Evolutionary conservation across 495 filamentous ascomycete species (phyloP).

Genomic region (Delitschia confertaspora): DNA sequence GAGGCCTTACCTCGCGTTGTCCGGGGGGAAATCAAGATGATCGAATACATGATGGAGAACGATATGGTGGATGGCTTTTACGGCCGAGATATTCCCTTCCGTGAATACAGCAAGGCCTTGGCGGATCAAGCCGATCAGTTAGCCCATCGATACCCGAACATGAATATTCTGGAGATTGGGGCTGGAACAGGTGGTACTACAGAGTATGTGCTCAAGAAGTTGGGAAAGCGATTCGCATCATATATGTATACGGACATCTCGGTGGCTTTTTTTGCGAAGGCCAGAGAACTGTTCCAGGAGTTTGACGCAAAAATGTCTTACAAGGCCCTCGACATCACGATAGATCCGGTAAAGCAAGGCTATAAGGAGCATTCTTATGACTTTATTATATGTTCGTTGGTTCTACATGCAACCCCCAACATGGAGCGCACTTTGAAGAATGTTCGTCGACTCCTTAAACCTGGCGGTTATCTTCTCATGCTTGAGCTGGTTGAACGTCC

Average conservation of each 20-base stretch:
- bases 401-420: slow-evolving; percentile 7
- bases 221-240: not conserved
- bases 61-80: slow-evolving; percentile 1
- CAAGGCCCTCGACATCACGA: slow-evolving; percentile 4
- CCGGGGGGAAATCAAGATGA: not conserved
- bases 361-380: slow-evolving; percentile 9
- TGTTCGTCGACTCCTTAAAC: slow-evolving; percentile 2
- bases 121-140: not conserved
- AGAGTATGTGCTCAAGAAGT: not conserved
- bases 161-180: slow-evolving; percentile 15
- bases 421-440: not conserved
- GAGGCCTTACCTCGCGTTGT: not conserved
- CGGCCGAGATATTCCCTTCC: not conserved
- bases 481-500: slow-evolving; percentile 8
- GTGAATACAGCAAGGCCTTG: not conserved
- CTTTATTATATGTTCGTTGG: slow-evolving; percentile 12
- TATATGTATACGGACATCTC: slow-evolving; percentile 29
- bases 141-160: not conserved
- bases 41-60: slow-evolving; percentile 1
- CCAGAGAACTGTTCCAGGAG: not conserved
- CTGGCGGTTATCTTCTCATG: slow-evolving; percentile 9
- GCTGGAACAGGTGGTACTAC: slow-evolving; percentile 9
- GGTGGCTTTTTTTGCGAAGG: slow-evolving; percentile 4
- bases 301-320: slow-evolving; percentile 33
- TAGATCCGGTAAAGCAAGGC: slow-evolving; percentile 2